phyloP scores from a whole-genome alignment of 2,329 filamentous ascomycete species.

The Ophiostoma angusticollis region DNA sequence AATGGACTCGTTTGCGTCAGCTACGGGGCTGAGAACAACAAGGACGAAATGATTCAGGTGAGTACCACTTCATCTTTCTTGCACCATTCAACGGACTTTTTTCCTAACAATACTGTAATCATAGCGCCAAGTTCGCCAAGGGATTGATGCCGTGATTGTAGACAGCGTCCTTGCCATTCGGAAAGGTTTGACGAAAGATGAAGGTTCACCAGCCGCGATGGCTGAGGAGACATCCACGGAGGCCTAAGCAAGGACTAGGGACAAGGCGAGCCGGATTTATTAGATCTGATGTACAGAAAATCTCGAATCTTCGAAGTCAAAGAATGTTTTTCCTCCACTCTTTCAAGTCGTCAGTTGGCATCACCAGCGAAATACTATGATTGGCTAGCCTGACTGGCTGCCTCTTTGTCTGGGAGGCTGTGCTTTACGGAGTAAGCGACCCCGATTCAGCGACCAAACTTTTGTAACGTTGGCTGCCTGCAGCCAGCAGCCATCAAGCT shows the following conservation, averaged over 20 bases:
- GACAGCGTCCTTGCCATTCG: constrained; percentile 88
- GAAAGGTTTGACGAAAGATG: constrained; percentile 58
- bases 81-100: background rate
- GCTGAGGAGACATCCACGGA: too few relatives aligned
- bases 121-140: constrained; percentile 79
- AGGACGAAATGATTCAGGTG: constrained; percentile 74
- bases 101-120: constrained; percentile 9
- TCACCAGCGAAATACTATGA: background rate
- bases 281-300: too few relatives aligned
- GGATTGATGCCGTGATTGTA: constrained; percentile 95
- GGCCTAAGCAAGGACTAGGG: too few relatives aligned
- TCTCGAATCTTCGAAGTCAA: too few relatives aligned
- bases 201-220: constrained; percentile 9
- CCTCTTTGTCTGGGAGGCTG: background rate
- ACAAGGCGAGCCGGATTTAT: background rate
- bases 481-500: too few relatives aligned
- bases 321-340: too few relatives aligned
- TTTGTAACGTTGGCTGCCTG: too few relatives aligned
- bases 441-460: too few relatives aligned
- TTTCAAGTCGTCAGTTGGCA: too few relatives aligned
- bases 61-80: constrained; percentile 18
- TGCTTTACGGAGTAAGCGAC: background rate
- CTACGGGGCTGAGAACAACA: constrained; percentile 85
- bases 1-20: constrained; percentile 87
- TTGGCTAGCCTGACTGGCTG: background rate